Conservation (phyloP, 176 grass and related monocot genomes). For the Phoenix roebelenii region DNA sequence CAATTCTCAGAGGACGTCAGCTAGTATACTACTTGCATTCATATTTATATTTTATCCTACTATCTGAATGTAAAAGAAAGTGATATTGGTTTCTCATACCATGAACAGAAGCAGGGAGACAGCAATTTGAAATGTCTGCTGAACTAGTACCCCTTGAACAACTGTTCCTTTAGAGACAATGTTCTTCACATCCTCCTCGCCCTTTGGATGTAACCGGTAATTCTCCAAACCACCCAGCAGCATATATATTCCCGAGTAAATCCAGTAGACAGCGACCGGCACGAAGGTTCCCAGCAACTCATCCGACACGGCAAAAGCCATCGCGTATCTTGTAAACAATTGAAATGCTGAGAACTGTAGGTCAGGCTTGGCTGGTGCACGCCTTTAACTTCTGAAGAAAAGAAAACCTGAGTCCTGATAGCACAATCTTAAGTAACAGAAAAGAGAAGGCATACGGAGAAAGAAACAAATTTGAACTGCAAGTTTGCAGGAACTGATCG, state of each 20-base stretch:
- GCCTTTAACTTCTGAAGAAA: no score
- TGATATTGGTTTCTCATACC: conserved; percentile 20
- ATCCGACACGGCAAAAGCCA: conserved; percentile 61
- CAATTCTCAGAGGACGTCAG: no score
- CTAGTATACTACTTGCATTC: no score
- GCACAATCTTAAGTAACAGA: no score
- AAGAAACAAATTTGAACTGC: no score
- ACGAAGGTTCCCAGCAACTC: conserved; percentile 82
- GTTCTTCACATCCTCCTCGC: conserved; percentile 58
- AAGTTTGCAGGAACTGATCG: no score
- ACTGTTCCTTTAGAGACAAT: conserved; percentile 58
- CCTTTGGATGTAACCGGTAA: conserved; percentile 78
- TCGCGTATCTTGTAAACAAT: conserved; percentile 1
- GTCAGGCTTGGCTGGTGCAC: no score
- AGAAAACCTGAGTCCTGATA: no score
- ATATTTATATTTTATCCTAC: no score
- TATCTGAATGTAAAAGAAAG: no score
- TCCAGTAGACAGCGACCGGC: conserved; percentile 81
- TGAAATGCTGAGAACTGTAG: neutral
- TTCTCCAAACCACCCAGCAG: conserved; percentile 49
- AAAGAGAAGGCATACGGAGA: no score
- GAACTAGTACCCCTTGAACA: conserved; percentile 73
- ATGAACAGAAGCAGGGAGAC: conserved; percentile 73
- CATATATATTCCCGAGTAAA: conserved; percentile 71
- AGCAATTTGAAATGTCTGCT: conserved; percentile 66